Percentiles rank a stretch among this genome's conserved stretches.
These are phyloP conservation scores for Alternaria infectoria DNA, from an alignment of 2,329 filamentous ascomycete genomes.

Conservation along the genomic window DNA sequence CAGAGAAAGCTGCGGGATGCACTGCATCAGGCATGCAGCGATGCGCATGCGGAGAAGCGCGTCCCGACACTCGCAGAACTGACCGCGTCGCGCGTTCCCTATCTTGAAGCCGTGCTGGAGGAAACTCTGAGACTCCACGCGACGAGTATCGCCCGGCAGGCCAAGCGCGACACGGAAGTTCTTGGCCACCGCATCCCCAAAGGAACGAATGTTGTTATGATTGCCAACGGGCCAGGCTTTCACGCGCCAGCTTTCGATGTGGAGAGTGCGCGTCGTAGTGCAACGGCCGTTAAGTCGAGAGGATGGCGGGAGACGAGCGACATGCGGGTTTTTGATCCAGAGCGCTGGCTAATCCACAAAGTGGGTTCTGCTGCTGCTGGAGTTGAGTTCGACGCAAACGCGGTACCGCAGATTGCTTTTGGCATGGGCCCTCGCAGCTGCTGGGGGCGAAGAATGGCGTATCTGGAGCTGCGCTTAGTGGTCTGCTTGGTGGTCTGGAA, in stretches of 20 bases:
- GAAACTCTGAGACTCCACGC: conserved; percentile 47
- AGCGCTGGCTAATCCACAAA: conserved; percentile 4
- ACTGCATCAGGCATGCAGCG: not conserved
- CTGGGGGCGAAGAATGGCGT: conserved; percentile 11
- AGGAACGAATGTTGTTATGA: conserved; percentile 45
- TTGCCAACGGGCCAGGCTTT: conserved; percentile 32
- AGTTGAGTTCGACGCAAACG: conserved; percentile 1
- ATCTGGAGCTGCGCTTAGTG: conserved; percentile 13
- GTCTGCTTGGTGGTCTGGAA: conserved; percentile 10
- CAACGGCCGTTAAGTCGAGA: not conserved
- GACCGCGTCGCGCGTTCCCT: conserved; percentile 19
- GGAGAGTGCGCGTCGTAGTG: not conserved
- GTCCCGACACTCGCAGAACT: conserved; percentile 5
- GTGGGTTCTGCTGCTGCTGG: not conserved
- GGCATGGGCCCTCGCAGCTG: conserved; percentile 11
- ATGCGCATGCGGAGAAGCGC: conserved; percentile 2
- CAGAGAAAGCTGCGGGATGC: conserved; percentile 7
- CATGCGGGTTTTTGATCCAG: conserved; percentile 5
- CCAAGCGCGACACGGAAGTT: conserved; percentile 49
- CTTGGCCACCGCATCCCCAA: conserved; percentile 51
- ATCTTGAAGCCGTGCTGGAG: conserved; percentile 53
- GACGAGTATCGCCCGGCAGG: conserved; percentile 41
- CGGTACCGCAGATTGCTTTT: conserved; percentile 9
- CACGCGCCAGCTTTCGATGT: not conserved
- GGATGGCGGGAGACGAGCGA: not conserved